Evolutionary conservation across 2,329 filamentous ascomycete genomes (phyloP).

Genomic region (Rutstroemia sp.): DNA sequence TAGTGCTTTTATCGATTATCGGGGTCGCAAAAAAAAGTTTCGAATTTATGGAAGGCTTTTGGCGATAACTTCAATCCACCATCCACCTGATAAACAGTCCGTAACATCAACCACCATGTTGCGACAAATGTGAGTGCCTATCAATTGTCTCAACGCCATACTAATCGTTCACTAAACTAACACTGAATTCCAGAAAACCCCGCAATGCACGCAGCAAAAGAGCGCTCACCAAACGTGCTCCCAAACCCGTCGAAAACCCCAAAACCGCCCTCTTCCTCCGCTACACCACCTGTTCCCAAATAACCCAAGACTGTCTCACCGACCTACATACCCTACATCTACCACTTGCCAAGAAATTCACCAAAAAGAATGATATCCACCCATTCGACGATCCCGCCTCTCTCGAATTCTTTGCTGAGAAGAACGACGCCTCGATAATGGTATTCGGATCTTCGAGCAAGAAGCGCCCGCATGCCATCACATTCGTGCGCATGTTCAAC

Average conservation of each 20-base stretch:
- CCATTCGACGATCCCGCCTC: constrained; percentile 87
- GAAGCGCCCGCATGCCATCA: constrained; percentile 90
- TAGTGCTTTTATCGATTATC: constrained; percentile 16
- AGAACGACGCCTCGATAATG: constrained; percentile 86
- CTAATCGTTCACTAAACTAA: not conserved
- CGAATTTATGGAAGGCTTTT: constrained; percentile 11
- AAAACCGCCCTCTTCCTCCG: constrained; percentile 87
- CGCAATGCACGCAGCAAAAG: constrained; percentile 88
- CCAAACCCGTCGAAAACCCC: constrained; percentile 81
- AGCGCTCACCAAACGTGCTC: constrained; percentile 85
- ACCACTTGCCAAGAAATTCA: constrained; percentile 81
- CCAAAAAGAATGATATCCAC: constrained; percentile 93
- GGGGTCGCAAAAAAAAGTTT: constrained; percentile 10
- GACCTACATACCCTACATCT: constrained; percentile 81
- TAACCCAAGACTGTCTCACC: constrained; percentile 74
- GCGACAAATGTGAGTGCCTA: constrained; percentile 27
- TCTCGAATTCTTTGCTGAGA: constrained; percentile 91
- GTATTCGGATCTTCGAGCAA: constrained; percentile 82
- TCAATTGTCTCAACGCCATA: not conserved
- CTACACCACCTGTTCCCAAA: constrained; percentile 75
- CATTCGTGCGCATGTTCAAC: constrained; percentile 73
- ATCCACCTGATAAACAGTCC: constrained; percentile 8
- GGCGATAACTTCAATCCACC: constrained; percentile 7
- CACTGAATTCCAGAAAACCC: constrained; percentile 45
- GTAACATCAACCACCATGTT: constrained; percentile 27